Evolutionary conservation across 345 rosid species (phyloP).

Genomic region (Anastatica hierochuntica): DNA sequence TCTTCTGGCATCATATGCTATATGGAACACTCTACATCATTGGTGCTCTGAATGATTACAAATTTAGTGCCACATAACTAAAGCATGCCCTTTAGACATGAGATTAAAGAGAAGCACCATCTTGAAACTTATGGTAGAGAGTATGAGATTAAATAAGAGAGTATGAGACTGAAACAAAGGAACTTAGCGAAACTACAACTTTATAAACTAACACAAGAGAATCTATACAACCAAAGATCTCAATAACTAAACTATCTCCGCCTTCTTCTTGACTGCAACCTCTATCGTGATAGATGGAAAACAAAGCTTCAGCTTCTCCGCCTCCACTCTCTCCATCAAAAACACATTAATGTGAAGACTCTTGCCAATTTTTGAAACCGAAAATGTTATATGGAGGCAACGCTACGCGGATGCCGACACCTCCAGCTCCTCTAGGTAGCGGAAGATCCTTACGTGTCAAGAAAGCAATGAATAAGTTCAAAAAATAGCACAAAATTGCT

Average conservation of each 20-base stretch:
- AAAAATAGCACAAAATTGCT: slow-evolving; percentile 47
- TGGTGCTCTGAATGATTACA: too few species aligned
- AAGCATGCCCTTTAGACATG: too few species aligned
- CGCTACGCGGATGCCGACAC: slow-evolving; percentile 21
- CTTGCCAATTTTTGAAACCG: slow-evolving; percentile 14
- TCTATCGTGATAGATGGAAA: slow-evolving; percentile 5
- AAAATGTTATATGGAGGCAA: neutral
- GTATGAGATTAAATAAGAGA: neutral
- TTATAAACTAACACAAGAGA: neutral
- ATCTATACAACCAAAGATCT: neutral
- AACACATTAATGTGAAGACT: slow-evolving; percentile 8
- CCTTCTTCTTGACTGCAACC: slow-evolving; percentile 23
- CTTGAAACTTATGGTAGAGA: neutral
- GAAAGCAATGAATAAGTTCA: slow-evolving; percentile 44
- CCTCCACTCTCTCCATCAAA: slow-evolving; percentile 26
- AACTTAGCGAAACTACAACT: slow-evolving; percentile 1
- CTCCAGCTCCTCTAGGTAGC: slow-evolving; percentile 46
- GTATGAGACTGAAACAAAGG: neutral
- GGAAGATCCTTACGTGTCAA: slow-evolving; percentile 36
- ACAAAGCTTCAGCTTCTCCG: slow-evolving; percentile 5
- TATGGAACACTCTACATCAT: too few species aligned
- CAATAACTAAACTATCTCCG: slow-evolving; percentile 8
- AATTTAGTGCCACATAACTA: too few species aligned
- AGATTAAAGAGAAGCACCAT: neutral
- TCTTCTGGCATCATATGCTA: too few species aligned